These are phyloP conservation scores for Nyssa sinensis DNA, from an alignment of 148 eudicot species.

Conservation along the genomic window DNA sequence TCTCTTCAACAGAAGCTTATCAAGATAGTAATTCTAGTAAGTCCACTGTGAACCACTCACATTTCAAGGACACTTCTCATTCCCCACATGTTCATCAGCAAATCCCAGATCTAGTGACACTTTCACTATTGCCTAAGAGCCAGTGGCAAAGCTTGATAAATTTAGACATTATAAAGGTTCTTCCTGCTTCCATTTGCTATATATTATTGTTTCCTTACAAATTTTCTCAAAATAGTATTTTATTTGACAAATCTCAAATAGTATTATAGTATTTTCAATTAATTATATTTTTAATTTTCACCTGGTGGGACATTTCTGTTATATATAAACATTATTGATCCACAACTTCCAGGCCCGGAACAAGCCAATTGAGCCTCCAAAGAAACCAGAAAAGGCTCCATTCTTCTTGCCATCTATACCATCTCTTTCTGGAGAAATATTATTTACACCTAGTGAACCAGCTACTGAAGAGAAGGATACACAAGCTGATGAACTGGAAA, in stretches of 20 bases:
- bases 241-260: too few relatives aligned
- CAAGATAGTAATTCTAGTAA: slow-evolving; percentile 37
- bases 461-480: slow-evolving; percentile 41
- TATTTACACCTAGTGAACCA: slow-evolving; percentile 52
- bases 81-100: slow-evolving; percentile 37
- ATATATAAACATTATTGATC: neutral
- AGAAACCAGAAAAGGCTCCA: slow-evolving; percentile 92
- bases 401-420: slow-evolving; percentile 93
- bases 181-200: slow-evolving; percentile 11
- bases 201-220: neutral
- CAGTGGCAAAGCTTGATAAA: slow-evolving; percentile 99
- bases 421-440: slow-evolving; percentile 81
- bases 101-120: slow-evolving; percentile 92
- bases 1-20: slow-evolving; percentile 50
- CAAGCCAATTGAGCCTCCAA: slow-evolving; percentile 94
- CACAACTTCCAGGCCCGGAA: slow-evolving; percentile 63
- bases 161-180: slow-evolving; percentile 86
- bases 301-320: neutral
- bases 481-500: slow-evolving; percentile 23
- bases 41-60: slow-evolving; percentile 19
- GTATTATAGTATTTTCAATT: neutral
- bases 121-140: slow-evolving; percentile 85
- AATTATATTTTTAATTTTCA: neutral
- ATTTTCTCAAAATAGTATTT: neutral
- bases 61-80: slow-evolving; percentile 25